Base-by-base conservation (phyloP, 2,329 filamentous ascomycete genomes). In the Trichoderma cornu-damae region DNA sequence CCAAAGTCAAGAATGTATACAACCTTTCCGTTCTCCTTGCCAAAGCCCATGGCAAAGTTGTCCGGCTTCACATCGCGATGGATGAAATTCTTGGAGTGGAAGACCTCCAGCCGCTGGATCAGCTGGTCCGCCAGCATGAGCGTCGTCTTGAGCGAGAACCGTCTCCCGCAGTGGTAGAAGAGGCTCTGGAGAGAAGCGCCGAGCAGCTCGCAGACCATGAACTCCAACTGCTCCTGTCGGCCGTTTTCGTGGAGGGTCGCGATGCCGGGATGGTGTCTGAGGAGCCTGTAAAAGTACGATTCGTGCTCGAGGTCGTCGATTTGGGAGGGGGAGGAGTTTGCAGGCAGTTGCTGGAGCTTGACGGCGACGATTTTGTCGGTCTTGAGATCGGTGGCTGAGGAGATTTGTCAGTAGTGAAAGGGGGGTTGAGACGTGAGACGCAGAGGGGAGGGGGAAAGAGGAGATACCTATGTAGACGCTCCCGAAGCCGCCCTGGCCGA, bases 181-280 rank as follows among this genome's bases (percentile, higher is more conserved):
- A 89, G 77, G 67, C 88, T 85, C 72, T 88, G 84, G 69, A 89
- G 77, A 62, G 81, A 85, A 44, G 86, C 85, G 57, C 86, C 86
- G 58, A 69, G 64, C 42, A 67, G 54, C 14, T 68, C 64, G 24
- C 55, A 56, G 28, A 67, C 62, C 58, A 69, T 40, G 26, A 57
- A 63, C 35, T 63, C 48, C 57, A 64, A 67, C 8, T 62, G 59
- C 30, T 57, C 32, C 38, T 65, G 61, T 1, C 35, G 50, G 8
- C 65, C 65, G 50, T 54, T 61, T 59, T 63, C 65, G 18, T 46
- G 58, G 22, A 67, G 54, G 40, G 40, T 49, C 2, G 66, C 65
- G 35, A 67, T 64, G 18, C 65, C 64, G n/a, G 61, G 38, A 2
- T 52, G 58, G 12, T 59, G 47, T 7, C 53, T 16, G 14, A 67